Evolutionary conservation across 345 rosid genomes (phyloP), one percentile per base, ranked within the genome.

Genomic region (Cardamine resedifolia): DNA sequence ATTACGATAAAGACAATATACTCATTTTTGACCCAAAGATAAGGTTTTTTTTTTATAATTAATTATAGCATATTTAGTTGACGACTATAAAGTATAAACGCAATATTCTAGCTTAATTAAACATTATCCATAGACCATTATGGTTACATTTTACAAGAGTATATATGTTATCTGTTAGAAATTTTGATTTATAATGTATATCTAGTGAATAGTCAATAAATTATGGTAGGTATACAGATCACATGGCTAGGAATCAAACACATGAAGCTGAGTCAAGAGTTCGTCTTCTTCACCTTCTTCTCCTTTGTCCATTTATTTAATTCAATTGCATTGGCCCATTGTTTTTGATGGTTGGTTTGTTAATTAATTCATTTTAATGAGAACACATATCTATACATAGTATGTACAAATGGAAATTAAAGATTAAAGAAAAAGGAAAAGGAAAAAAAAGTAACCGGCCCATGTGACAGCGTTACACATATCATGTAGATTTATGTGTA

Each of bases 201-300:
- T 20, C 6, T 72, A 63, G 47, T 45, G 24, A 50, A 39, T 49
- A 49, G n/a, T 58, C 47, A 39, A 15, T 66, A 49, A 11, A 58
- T 27, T 38, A 50, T 49, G 68, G 56, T 58, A 39, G 72, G 72
- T 58, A 47, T 8, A 31, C 60, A 49, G 61, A 39, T 71, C 79
- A 76, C 75, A 64, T 76, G 79, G 71, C 51, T 63, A 47, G 28
- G 79, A 38, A 76, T 70, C 71, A 34, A 70, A 76, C 79, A 76
- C 79, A 76, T 70, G 79, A 70, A 56, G 71, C 64, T 64, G 75
- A 70, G 79, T 76, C 79, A 76, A 70, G 50, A 63, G 5, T 26
- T 69, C 70, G 48, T 75, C 64, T 31, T 58, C 62, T 30, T 56
- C 15, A 47, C 38, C 70, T 7, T 24, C 33, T 20, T 28, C 55